Evolutionary conservation across 192 early-diverging fungal genomes (phyloP), one percentile per base, ranked within the genome.

Genomic region (Rhizoclosmatium sp.): DNA sequence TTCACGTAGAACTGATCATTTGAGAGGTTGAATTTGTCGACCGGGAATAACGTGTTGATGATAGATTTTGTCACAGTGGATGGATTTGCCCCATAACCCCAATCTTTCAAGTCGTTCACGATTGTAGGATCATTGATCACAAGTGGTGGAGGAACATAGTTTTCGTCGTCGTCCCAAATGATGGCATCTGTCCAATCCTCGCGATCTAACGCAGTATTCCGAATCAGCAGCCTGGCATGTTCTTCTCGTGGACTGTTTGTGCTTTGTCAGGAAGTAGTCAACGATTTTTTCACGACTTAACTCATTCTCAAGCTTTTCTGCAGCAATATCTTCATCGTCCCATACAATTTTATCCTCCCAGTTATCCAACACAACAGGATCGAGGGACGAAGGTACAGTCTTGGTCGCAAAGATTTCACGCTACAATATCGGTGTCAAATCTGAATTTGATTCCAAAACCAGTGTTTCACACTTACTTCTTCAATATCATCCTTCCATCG

Each of bases 331-430:
- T 21, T 77, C 66, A 56, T 65, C 80, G 42, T 90, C 86, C 96
- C 96, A 98, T 19, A 94, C 62, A 59, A 98, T 92, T 4, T 90
- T 82, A 39, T 93, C 89, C 75, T 98, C 95, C 96, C 96, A 98
- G 41, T 81, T 71, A 48, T 95, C 93, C 48, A 96, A 83, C 60
- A 94, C 88, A 49, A 96, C 80, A 4, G 94, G 89, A 51, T 69
- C 89, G 85, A 81, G 87, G 16, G 78, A 69, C 16, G 58, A 19
- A 7, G 61, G 67, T 3, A 70, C n/a, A 46, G n/a, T n/a, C 23
- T 78, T 66, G n/a, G 40, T 21, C 5, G 12, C 23, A 40, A 69
- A 78, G 2, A 78, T 78, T 59, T 69, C 77, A 3, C 67, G 39
- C 75, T 77, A 61, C 31, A 60, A 45, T 4, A 51, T 41, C 7